Percentiles rank a stretch among this genome's conserved stretches.
phyloP scores from a whole-genome alignment of 2,329 filamentous ascomycete genomes.

The Alternaria sp. region DNA sequence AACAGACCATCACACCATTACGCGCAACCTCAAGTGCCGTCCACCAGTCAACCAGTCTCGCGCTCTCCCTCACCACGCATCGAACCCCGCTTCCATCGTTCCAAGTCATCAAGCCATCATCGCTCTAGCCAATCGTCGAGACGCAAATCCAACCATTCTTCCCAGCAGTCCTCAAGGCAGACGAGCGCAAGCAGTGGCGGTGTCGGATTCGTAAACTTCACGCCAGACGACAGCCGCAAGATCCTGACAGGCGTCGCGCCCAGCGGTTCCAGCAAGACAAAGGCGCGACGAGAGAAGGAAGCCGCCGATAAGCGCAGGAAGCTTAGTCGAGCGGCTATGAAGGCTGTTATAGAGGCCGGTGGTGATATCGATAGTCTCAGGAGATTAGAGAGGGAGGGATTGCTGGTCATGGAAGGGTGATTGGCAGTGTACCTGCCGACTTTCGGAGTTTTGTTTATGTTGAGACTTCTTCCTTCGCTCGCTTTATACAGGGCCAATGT shows the following conservation, averaged over 20 bases:
- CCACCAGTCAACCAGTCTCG: constrained; percentile 28
- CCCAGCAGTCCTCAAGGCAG: constrained; percentile 50
- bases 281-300: constrained; percentile 89
- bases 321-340: constrained; percentile 71
- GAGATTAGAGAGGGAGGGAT: constrained; percentile 51
- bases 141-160: constrained; percentile 27
- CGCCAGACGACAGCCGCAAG: constrained; percentile 75
- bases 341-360: constrained; percentile 72
- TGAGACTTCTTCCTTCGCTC: not conserved
- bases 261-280: constrained; percentile 90
- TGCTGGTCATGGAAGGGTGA: constrained; percentile 36
- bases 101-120: constrained; percentile 20
- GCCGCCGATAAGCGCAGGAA: constrained; percentile 75
- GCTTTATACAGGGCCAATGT: not conserved
- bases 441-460: not conserved
- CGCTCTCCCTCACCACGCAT: constrained; percentile 32
- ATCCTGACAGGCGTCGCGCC: constrained; percentile 91
- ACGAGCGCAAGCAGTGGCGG: constrained; percentile 43
- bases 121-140: constrained; percentile 16
- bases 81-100: constrained; percentile 35
- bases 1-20: constrained; percentile 15
- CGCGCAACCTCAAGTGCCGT: constrained; percentile 16
- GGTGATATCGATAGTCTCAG: constrained; percentile 63
- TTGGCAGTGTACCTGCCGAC: not conserved
- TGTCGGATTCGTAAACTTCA: constrained; percentile 88